phyloP scores from a whole-genome alignment of 1,284 basidiomycete genomes.

The Sporisorium sorghi region DNA sequence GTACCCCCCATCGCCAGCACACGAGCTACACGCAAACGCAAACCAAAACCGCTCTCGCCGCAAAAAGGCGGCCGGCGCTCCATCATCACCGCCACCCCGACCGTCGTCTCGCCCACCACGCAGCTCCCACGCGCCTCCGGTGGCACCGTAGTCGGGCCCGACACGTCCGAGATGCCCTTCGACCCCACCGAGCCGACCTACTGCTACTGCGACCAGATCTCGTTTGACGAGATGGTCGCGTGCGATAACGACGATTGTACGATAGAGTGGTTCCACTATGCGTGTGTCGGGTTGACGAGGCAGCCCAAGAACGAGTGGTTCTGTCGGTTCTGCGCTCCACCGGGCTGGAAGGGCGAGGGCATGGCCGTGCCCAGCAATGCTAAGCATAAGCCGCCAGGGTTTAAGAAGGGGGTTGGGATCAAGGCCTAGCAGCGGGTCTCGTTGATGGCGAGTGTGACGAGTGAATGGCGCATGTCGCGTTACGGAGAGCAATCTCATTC shows the following conservation, averaged over 20 bases:
- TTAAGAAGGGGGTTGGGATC: slow-evolving; percentile 30
- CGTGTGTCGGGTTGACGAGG: slow-evolving; percentile 57
- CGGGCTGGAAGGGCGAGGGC: slow-evolving; percentile 58
- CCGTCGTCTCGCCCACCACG: slow-evolving; percentile 18
- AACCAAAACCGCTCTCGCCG: slow-evolving; percentile 33
- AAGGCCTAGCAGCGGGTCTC: slow-evolving; percentile 12
- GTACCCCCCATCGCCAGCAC: neutral
- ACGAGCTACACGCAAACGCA: slow-evolving; percentile 21
- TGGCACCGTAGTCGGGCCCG: slow-evolving; percentile 19
- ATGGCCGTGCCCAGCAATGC: slow-evolving; percentile 44
- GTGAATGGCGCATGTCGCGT: neutral
- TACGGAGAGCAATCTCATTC: neutral
- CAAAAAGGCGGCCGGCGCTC: slow-evolving; percentile 39
- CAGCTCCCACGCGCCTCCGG: neutral
- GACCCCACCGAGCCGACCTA: slow-evolving; percentile 72
- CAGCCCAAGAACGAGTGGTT: slow-evolving; percentile 63
- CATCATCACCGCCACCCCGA: slow-evolving; percentile 12
- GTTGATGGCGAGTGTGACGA: neutral
- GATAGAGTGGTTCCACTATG: slow-evolving; percentile 70
- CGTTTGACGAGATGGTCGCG: slow-evolving; percentile 70
- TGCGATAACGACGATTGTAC: slow-evolving; percentile 72
- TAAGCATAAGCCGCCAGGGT: slow-evolving; percentile 26
- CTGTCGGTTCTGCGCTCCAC: slow-evolving; percentile 67
- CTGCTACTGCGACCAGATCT: slow-evolving; percentile 72
- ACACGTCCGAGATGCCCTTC: slow-evolving; percentile 56